phyloP scores from a whole-genome alignment of 164 flowering plant species.

The Dillenia suffruticosa region DNA sequence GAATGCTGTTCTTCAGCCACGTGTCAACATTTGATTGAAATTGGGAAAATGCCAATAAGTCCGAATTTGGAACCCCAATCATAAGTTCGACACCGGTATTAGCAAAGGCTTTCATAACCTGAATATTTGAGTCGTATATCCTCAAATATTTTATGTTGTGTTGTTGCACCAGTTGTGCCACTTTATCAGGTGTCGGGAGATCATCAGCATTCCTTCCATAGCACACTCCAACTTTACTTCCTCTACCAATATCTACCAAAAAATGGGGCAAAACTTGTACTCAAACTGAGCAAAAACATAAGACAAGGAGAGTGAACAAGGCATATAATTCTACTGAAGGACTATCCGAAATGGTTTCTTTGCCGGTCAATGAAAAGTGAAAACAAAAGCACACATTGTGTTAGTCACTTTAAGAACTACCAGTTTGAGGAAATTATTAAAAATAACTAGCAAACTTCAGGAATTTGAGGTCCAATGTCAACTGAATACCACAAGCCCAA shows the following conservation, averaged over 20 bases:
- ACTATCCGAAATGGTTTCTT: no score
- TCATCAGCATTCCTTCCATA: conserved; percentile 97
- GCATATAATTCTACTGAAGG: no score
- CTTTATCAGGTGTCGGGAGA: conserved; percentile 92
- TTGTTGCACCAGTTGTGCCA: conserved; percentile 55
- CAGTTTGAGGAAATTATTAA: no score
- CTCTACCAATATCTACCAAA: conserved; percentile 48
- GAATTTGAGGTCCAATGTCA: no score
- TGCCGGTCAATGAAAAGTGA: no score
- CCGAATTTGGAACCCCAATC: conserved; percentile 77
- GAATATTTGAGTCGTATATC: conserved; percentile 82
- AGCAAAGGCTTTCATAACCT: conserved; percentile 88
- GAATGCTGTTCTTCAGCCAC: conserved; percentile 80
- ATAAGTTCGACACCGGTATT: conserved; percentile 84
- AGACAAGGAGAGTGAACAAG: no score
- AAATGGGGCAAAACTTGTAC: neutral
- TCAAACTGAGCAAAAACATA: no score
- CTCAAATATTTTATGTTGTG: conserved; percentile 72
- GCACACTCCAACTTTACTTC: conserved; percentile 77
- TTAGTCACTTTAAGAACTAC: no score
- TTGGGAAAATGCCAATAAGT: conserved; percentile 69
- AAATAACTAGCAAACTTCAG: no score
- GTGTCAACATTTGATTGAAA: conserved; percentile 86
- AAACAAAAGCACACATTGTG: no score
- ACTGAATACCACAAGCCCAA: no score